Base-by-base conservation (phyloP, 352 stramenopile species). In the Phytophthora boehmeriae region DNA sequence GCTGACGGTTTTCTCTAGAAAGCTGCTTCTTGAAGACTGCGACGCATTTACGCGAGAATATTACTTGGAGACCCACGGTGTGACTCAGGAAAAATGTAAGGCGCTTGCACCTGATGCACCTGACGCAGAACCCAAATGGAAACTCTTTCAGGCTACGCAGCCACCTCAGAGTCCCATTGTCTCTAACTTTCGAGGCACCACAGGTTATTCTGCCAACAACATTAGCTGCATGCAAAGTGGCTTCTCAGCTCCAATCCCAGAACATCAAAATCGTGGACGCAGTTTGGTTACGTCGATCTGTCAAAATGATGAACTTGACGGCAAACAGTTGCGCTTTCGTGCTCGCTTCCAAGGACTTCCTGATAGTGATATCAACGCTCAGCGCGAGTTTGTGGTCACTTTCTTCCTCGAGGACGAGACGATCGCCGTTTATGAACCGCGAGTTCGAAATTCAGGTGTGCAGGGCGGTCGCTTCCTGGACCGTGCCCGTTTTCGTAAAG, bases 21-120 rank as follows among this genome's bases (percentile, higher is more conserved):
- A 64, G n/a, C 73, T 98, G n/a, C 61, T 97, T 11, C 77, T 98
- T 16, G 75, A 97, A 58, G 85, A 95, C 59, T 98, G 93, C 68
- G 92, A 98, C 62, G 66, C 73, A 38, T 97, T 96, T 63, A 98
- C 93, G n/a, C 76, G 83, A 6, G 73, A 87, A 2, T 98, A 94
- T 78, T 98, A 97, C 65, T 48, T 92, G 34, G 73, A 89, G 54
- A 85, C 67, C 8, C 68, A 92, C 32, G 90, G 92, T 10, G 72
- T 98, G 32, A 89, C 83, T 2, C 93, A 98, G 35, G 83, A 95
- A 39, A 60, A 56, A 14, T 75, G 71, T 42, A 69, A 86, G 23
- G 50, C 71, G 1, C 50, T 54, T 30, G 16, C 32, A 39, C 13
- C 23, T 6, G 25, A 55, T 2, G n/a, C 43, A 35, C 38, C 35